Conservation (phyloP, 2,329 filamentous ascomycete genomes). For the Aureobasidium pullulans region DNA sequence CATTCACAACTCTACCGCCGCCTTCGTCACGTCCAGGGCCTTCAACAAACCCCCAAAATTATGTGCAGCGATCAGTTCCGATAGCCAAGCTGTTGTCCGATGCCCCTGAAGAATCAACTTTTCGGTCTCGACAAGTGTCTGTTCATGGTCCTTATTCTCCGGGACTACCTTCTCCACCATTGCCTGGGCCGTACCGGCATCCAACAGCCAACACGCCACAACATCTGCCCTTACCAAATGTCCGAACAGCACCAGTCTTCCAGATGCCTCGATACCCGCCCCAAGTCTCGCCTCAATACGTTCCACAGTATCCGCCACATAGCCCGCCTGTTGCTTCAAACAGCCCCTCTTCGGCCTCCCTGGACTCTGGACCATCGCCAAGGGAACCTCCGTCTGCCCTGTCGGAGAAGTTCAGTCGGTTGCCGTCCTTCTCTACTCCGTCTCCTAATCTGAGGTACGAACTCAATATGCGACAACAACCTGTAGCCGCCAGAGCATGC, state of each 20-base stretch:
- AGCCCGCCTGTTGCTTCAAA: slow-evolving; percentile 20
- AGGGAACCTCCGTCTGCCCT: slow-evolving; percentile 14
- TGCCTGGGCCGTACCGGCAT: slow-evolving; percentile 8
- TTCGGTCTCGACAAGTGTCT: slow-evolving; percentile 6
- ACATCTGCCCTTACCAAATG: slow-evolving; percentile 9
- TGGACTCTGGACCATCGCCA: slow-evolving; percentile 22
- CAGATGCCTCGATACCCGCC: slow-evolving; percentile 11
- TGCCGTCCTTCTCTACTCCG: slow-evolving; percentile 10
- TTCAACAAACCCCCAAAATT: slow-evolving; percentile 4
- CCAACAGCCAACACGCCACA: slow-evolving; percentile 14
- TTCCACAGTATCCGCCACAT: neutral
- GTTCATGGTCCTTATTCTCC: neutral
- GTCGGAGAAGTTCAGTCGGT: slow-evolving; percentile 27
- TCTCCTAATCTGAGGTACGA: slow-evolving; percentile 32
- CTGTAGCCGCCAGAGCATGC: slow-evolving; percentile 68
- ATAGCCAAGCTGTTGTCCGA: slow-evolving; percentile 10
- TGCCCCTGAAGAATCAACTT: slow-evolving; percentile 2
- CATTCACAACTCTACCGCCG: slow-evolving; percentile 7
- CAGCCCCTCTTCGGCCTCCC: slow-evolving; percentile 17
- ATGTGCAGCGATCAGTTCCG: slow-evolving; percentile 10
- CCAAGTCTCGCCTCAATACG: neutral
- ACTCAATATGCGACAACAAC: slow-evolving; percentile 67
- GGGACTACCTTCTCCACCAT: slow-evolving; percentile 3
- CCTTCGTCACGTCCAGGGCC: neutral
- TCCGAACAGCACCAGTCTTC: slow-evolving; percentile 12